Conservation (phyloP, 495 filamentous ascomycete genomes). For the Penicillium salamii region DNA sequence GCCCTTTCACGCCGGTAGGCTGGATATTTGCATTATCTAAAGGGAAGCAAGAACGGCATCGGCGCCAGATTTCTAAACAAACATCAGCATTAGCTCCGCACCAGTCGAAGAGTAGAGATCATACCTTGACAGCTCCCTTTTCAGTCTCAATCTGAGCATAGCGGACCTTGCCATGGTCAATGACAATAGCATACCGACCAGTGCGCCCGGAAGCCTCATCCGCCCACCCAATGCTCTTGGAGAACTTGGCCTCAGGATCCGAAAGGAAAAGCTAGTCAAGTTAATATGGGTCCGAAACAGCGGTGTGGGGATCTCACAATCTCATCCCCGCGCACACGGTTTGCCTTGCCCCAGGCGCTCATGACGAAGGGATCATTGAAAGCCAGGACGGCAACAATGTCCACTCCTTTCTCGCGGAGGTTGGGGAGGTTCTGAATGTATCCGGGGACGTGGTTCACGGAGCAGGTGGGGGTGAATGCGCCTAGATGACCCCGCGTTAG, state of each 20-base stretch:
- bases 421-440: slow-evolving; percentile 73
- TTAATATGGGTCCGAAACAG: slow-evolving; percentile 18
- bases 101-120: neutral
- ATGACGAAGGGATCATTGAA: slow-evolving; percentile 90
- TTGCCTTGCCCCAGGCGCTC: slow-evolving; percentile 93
- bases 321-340: slow-evolving; percentile 68
- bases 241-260: slow-evolving; percentile 73
- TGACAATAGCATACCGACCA: slow-evolving; percentile 78
- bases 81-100: slow-evolving; percentile 3
- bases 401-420: slow-evolving; percentile 78
- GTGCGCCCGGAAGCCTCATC: slow-evolving; percentile 60
- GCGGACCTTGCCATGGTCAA: slow-evolving; percentile 82
- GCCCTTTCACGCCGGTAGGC: too few relatives aligned
- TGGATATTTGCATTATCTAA: slow-evolving; percentile 14
- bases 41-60: slow-evolving; percentile 59
- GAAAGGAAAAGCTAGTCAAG: slow-evolving; percentile 68
- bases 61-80: slow-evolving; percentile 61
- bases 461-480: slow-evolving; percentile 93
- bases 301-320: slow-evolving; percentile 53
- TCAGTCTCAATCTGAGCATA: slow-evolving; percentile 81
- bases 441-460: slow-evolving; percentile 76
- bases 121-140: slow-evolving; percentile 50
- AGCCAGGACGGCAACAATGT: slow-evolving; percentile 77
- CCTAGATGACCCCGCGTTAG: slow-evolving; percentile 37
- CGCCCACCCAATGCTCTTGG: slow-evolving; percentile 76